These are phyloP conservation scores for Diplodia sapinea DNA, from an alignment of 2,329 filamentous ascomycete species.

Conservation along the genomic window DNA sequence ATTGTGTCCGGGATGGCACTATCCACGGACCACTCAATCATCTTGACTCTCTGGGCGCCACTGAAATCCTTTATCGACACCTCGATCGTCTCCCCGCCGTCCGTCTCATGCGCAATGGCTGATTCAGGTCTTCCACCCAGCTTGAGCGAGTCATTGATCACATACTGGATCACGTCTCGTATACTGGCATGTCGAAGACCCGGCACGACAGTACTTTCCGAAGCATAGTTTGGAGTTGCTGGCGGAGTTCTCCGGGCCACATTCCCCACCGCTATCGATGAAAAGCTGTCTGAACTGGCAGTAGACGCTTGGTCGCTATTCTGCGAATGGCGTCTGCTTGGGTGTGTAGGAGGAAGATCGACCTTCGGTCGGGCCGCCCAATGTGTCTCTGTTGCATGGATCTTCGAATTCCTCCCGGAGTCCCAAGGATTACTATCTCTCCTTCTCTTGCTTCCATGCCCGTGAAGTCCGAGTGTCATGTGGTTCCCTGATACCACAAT, in stretches of 20 bases:
- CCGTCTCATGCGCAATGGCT: slow-evolving; percentile 54
- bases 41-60: slow-evolving; percentile 53
- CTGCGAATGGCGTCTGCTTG: not conserved
- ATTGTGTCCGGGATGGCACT: slow-evolving; percentile 60
- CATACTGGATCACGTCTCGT: slow-evolving; percentile 57
- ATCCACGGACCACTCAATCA: slow-evolving; percentile 58
- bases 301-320: slow-evolving; percentile 21
- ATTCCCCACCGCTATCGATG: not conserved
- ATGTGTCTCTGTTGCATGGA: slow-evolving; percentile 33
- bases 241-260: slow-evolving; percentile 28
- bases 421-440: slow-evolving; percentile 47
- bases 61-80: slow-evolving; percentile 53
- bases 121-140: slow-evolving; percentile 60
- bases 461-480: slow-evolving; percentile 46
- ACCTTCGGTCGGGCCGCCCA: slow-evolving; percentile 17
- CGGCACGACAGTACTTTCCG: slow-evolving; percentile 51
- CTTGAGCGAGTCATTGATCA: slow-evolving; percentile 59
- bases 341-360: not conserved
- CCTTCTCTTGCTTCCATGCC: slow-evolving; percentile 50
- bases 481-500: slow-evolving; percentile 53
- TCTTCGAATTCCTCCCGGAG: slow-evolving; percentile 33
- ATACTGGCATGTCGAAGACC: slow-evolving; percentile 56
- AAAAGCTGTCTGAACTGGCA: slow-evolving; percentile 25
- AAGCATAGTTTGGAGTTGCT: slow-evolving; percentile 43
- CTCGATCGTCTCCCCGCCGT: slow-evolving; percentile 57